A percentile compares a stretch with the other conserved stretches of the same genome.
Evolutionary conservation across 2,329 filamentous ascomycete genomes (phyloP).

Genomic region (Botrytis aclada): DNA sequence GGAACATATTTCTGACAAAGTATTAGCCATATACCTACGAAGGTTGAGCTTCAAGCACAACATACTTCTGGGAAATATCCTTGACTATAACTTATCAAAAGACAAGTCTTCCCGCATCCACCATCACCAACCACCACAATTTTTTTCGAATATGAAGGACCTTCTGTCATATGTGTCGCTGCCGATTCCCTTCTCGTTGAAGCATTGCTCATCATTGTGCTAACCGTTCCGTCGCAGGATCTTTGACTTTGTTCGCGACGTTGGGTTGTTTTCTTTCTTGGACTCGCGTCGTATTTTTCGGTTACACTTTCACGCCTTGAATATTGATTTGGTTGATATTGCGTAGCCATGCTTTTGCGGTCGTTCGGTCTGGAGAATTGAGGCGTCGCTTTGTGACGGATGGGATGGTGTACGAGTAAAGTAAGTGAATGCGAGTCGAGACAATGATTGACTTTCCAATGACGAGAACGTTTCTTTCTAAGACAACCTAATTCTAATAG

Average conservation of each 20-base stretch:
- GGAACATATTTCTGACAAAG: conserved; percentile 89
- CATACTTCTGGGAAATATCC: conserved; percentile 96
- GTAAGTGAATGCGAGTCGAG: neutral
- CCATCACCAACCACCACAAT: conserved; percentile 98
- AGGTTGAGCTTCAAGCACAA: conserved; percentile 30
- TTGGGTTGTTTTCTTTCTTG: conserved; percentile 32
- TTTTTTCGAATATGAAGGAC: conserved; percentile 95
- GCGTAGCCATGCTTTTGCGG: conserved; percentile 31
- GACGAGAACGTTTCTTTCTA: neutral
- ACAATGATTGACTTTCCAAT: neutral
- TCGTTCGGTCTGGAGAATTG: neutral
- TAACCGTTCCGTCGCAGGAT: conserved; percentile 86
- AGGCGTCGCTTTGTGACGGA: neutral
- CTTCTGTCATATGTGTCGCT: conserved; percentile 82
- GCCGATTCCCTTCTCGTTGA: conserved; percentile 71
- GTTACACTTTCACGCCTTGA: conserved; percentile 34
- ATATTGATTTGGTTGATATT: conserved; percentile 36
- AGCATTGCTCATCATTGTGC: conserved; percentile 75
- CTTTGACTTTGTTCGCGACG: conserved; percentile 42
- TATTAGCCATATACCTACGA: neutral
- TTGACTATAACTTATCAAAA: conserved; percentile 97
- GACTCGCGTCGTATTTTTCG: conserved; percentile 34
- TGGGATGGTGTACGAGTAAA: neutral
- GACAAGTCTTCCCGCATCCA: conserved; percentile 96
- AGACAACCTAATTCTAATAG: neutral